Evolutionary conservation across 2,329 filamentous ascomycete species (phyloP).

Genomic region (Ophiostoma pallidulum): DNA sequence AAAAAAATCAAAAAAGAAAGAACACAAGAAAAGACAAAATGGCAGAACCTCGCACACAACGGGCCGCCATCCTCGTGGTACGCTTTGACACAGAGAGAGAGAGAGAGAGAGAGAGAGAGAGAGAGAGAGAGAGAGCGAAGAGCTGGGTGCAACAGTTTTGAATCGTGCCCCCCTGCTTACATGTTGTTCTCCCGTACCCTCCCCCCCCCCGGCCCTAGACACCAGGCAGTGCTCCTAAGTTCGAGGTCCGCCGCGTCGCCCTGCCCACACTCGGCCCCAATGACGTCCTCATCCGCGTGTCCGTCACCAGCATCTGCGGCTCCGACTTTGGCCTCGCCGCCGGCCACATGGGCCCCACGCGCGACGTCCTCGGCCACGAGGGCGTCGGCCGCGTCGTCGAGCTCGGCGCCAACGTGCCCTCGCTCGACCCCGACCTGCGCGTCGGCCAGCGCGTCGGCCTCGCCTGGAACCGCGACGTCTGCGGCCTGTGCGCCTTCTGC

Average conservation of each 20-base stretch:
- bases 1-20: too few species aligned
- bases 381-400: conserved; percentile 32
- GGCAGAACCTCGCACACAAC: conserved; percentile 2
- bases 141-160: too few species aligned
- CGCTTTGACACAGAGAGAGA: background rate
- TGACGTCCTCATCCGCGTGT: conserved; percentile 27
- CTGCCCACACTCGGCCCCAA: conserved; percentile 22
- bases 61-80: conserved; percentile 14
- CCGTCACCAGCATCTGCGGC: conserved; percentile 29
- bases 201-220: conserved; percentile 5
- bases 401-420: conserved; percentile 26
- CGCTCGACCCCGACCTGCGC: conserved; percentile 18
- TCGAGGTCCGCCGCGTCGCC: conserved; percentile 19
- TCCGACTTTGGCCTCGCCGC: conserved; percentile 30
- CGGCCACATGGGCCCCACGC: conserved; percentile 28
- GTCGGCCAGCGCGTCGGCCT: conserved; percentile 30
- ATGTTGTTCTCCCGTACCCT: background rate
- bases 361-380: conserved; percentile 33
- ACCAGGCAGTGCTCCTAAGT: conserved; percentile 12
- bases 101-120: too few species aligned
- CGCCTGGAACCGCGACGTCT: conserved; percentile 30
- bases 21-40: background rate
- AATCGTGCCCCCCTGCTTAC: too few species aligned
- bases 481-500: conserved; percentile 25
- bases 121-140: too few species aligned